Evolutionary conservation across 306 rosid species (phyloP), one percentile per base, ranked within the genome.

Genomic region (Mucuna pruriens): DNA sequence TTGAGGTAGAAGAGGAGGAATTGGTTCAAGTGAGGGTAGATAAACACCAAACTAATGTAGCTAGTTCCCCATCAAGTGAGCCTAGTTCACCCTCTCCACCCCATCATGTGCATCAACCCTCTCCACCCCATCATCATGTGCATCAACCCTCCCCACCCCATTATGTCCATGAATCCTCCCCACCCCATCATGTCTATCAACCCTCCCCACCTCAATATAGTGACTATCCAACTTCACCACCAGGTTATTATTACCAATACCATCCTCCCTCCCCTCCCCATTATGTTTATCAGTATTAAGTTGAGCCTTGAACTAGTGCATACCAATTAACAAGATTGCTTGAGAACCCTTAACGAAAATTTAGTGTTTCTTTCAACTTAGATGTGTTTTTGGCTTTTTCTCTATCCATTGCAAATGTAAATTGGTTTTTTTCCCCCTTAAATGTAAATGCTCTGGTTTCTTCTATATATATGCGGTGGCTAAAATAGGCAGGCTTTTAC

Each of bases 11-110:
- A 76, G 46, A 17, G 15, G 97, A 90, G 36, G 94, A 90, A 71
- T 70, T 82, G 55, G 76, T 89, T 44, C 65, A 93, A 85, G 86
- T 96, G 1, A 86, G 90, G 88, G 94, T 93, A 12, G 97, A 94
- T 76, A 96, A 93, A 86, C 90, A 80, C 8, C 87, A 91, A 84
- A 34, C 91, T 76, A 85, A 74, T 2, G 46, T 11, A 23, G 88
- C 85, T 25, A 82, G 78, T 82, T 83, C 89, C 2, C 64, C 80
- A 16, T 16, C 71, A 25, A 90, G 90, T 48, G 94, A 90, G 79
- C 66, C 80, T 38, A 81, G 91, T 81, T 87, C 94, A 51, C 87
- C 91, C 33, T 84, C 94, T 10, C 90, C 96, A n/a, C 75, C 82
- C 2, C 88, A 76, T 76, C 66, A 82, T 2, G 7, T 46, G 16